Base-by-base conservation (phyloP, 31 red algal species). In the Odonthalia washingtoniensis region DNA sequence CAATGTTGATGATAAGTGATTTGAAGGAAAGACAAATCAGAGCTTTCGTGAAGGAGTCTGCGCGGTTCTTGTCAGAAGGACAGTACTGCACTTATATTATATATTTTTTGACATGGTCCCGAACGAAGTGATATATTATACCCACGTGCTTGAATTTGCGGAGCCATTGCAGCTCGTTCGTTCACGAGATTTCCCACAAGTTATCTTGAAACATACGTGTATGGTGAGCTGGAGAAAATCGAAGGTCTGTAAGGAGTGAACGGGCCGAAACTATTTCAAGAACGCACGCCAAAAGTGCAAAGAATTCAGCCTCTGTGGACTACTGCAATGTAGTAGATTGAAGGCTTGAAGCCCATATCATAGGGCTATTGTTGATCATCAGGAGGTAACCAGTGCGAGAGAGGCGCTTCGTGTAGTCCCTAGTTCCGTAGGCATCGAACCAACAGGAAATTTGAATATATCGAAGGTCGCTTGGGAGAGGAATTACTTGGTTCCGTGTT, bases 111-210 rank as follows among this genome's bases (percentile, higher is more conserved):
- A 84, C 40, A 5, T 30, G 32, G 41, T 72, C 65, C 32, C 40
- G 53, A 1, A 84, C 81, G 34, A 46, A 84, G 34, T 46, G 53
- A 16, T 72, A 84, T 2, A 33, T 2, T 5, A 84, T 72, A 4
- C 64, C 62, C 34, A 84, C 40, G 40, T 84, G 81, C 39, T 84
- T 84, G 36, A 84, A 63, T 36, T 84, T 72, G 46, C 65, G 6
- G 16, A 84, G 31, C 2, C 81, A 36, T 5, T 84, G 81, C 2
- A 84, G 65, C 4, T 84, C 65, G 2, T 84, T 43, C 1, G 64
- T 84, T 57, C 65, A 46, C 27, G 4, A 33, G 31, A 84, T 84
- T 18, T 18, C 43, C 18, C 81, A 3, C 3, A 84, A 72, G 38
- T 72, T 84, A 32, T 84, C 81, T 40, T 84, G 81, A 4, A 53